Percentiles rank a stretch among this genome's conserved stretches.
These are phyloP conservation scores for Bolboschoenoplectus hybrid DNA, from an alignment of 202 grass and related monocot genomes.

Conservation along the genomic window DNA sequence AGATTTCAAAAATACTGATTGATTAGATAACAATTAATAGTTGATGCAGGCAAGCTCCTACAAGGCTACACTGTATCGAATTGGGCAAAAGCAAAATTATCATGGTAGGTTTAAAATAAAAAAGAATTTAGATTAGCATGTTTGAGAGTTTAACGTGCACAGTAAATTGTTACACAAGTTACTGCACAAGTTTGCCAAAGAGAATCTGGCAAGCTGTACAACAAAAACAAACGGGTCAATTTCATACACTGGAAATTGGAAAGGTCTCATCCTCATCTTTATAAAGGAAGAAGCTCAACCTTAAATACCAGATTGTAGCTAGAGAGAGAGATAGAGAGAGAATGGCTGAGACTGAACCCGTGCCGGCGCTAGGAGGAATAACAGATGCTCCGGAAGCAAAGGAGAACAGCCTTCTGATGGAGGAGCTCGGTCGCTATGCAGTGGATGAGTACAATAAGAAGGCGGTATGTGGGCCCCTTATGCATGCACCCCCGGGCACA, in stretches of 20 bases:
- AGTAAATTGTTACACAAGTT: not conserved
- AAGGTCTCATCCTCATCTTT: slow-evolving; percentile 9
- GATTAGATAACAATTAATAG: too few species aligned
- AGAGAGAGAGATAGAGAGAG: slow-evolving; percentile 8
- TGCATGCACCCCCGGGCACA: not conserved
- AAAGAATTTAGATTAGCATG: too few species aligned
- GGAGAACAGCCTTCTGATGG: slow-evolving; percentile 32
- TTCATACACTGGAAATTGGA: slow-evolving; percentile 15
- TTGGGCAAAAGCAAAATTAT: too few species aligned
- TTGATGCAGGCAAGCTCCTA: too few species aligned
- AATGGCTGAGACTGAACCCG: not conserved
- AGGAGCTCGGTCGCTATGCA: slow-evolving; percentile 26
- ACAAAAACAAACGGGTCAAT: slow-evolving; percentile 27
- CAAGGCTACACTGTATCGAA: too few species aligned
- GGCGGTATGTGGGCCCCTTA: not conserved
- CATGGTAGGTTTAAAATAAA: too few species aligned
- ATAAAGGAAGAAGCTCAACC: slow-evolving; percentile 11
- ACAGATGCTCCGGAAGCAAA: slow-evolving; percentile 45
- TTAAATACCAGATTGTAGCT: slow-evolving; percentile 4
- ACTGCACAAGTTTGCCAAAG: not conserved
- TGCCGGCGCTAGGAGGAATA: slow-evolving; percentile 35
- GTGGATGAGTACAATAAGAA: slow-evolving; percentile 28
- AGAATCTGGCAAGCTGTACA: not conserved
- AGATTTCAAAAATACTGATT: too few species aligned
- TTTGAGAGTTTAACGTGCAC: not conserved